A percentile compares a stretch with the other conserved stretches of the same genome.
Conservation (phyloP, 352 stramenopile genomes). For the Thraustotheca clavata region DNA sequence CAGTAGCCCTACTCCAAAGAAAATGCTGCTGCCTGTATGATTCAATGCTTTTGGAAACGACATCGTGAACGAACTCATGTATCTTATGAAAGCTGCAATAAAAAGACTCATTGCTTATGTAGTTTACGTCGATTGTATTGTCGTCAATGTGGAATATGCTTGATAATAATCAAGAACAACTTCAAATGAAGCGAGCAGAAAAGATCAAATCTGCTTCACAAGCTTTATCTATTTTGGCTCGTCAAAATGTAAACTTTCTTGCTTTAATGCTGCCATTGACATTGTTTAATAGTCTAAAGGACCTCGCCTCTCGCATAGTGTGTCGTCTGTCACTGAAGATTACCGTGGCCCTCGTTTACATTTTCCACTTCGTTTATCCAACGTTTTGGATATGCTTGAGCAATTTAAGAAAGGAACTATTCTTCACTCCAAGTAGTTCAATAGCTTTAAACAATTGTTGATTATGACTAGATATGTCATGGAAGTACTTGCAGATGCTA, state of each 20-base stretch:
- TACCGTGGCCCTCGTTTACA: conserved; percentile 71
- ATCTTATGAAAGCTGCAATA: neutral
- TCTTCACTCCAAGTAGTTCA: conserved; percentile 72
- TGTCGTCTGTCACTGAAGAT: conserved; percentile 46
- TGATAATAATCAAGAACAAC: conserved; percentile 86
- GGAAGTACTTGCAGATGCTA: conserved; percentile 67
- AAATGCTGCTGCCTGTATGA: conserved; percentile 57
- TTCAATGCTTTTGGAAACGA: conserved; percentile 70
- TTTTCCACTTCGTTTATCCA: conserved; percentile 79
- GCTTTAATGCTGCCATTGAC: too few species aligned
- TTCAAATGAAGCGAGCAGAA: conserved; percentile 79
- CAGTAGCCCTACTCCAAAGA: conserved; percentile 64
- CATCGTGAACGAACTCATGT: conserved; percentile 69
- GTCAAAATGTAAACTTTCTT: conserved; percentile 38
- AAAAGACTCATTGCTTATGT: neutral
- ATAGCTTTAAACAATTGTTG: neutral
- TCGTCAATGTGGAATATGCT: conserved; percentile 84
- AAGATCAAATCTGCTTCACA: conserved; percentile 81
- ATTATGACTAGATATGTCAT: conserved; percentile 54
- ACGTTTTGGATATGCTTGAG: conserved; percentile 84
- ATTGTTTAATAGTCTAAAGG: conserved; percentile 23
- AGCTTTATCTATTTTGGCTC: conserved; percentile 64
- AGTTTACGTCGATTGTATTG: conserved; percentile 74
- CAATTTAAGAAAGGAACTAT: conserved; percentile 85
- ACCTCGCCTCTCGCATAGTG: conserved; percentile 36